A percentile compares a stretch with the other conserved stretches of the same genome.
Conservation (phyloP, 1,284 basidiomycete genomes). For the Ustilago trichophora region DNA sequence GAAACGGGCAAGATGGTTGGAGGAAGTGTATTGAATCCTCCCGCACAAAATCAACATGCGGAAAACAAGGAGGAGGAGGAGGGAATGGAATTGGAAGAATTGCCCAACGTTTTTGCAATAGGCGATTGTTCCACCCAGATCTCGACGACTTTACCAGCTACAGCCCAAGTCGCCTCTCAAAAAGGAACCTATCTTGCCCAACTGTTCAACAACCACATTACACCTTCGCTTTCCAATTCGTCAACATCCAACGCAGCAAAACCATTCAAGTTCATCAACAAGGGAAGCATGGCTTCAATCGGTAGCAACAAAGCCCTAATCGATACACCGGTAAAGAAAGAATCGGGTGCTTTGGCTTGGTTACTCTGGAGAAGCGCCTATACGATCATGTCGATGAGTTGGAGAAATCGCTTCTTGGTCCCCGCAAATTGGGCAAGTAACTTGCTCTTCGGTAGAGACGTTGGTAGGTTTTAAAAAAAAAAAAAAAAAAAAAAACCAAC, state of each 20-base stretch:
- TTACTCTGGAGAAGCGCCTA: conserved; percentile 82
- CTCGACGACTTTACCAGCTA: conserved; percentile 65
- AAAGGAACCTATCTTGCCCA: conserved; percentile 59
- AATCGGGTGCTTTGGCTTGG: conserved; percentile 73
- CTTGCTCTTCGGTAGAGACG: conserved; percentile 80
- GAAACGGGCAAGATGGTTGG: neutral
- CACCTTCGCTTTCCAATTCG: neutral
- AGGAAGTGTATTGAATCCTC: neutral
- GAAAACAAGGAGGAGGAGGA: neutral
- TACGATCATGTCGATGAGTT: conserved; percentile 77
- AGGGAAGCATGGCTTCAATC: conserved; percentile 81
- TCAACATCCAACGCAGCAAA: neutral
- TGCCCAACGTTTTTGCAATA: conserved; percentile 67
- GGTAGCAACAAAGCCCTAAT: conserved; percentile 74
- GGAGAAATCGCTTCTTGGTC: conserved; percentile 73
- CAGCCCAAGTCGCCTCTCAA: conserved; percentile 66
- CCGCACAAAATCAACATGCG: no score
- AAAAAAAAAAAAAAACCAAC: no score
- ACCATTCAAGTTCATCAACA: conserved; percentile 75
- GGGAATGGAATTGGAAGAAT: neutral
- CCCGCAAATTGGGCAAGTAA: conserved; percentile 64
- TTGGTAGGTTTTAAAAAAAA: no score
- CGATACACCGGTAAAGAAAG: conserved; percentile 62
- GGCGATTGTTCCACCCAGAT: conserved; percentile 78
- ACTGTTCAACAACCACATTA: conserved; percentile 43